Evolutionary conservation across 2,329 filamentous ascomycete species (phyloP).

Genomic region (Bipolaris bicolor): DNA sequence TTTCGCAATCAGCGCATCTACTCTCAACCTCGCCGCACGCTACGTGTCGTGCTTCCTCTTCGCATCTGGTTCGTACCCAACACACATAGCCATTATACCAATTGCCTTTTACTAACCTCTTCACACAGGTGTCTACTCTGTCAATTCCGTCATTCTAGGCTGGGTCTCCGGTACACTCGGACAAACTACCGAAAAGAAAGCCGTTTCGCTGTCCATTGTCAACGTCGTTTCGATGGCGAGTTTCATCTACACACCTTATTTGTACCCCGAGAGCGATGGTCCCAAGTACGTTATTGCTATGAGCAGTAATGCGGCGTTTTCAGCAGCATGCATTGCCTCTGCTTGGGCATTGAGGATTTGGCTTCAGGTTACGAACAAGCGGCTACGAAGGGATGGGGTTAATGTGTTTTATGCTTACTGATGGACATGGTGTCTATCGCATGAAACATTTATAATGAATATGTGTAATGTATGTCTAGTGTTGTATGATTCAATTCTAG

Average conservation of each 20-base stretch:
- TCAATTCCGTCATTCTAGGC: slow-evolving; percentile 45
- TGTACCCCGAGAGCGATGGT: slow-evolving; percentile 40
- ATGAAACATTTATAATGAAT: neutral
- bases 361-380: slow-evolving; percentile 19
- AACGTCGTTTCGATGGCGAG: slow-evolving; percentile 50
- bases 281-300: slow-evolving; percentile 32
- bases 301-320: slow-evolving; percentile 30
- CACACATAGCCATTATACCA: no score
- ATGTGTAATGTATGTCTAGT: no score
- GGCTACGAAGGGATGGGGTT: slow-evolving; percentile 13
- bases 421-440: neutral
- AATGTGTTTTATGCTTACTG: neutral
- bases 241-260: slow-evolving; percentile 49
- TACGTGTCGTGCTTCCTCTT: slow-evolving; percentile 13
- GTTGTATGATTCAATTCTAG: no score
- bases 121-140: slow-evolving; percentile 23
- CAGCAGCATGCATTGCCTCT: slow-evolving; percentile 18
- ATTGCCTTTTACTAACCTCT: neutral
- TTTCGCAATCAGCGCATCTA: slow-evolving; percentile 45
- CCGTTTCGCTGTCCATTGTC: slow-evolving; percentile 51
- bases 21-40: slow-evolving; percentile 7
- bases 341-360: slow-evolving; percentile 24
- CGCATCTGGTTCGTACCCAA: slow-evolving; percentile 5
- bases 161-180: slow-evolving; percentile 53
- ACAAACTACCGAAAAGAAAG: slow-evolving; percentile 54